Evolutionary conservation across 345 rosid species (phyloP), one percentile per base, ranked within the genome.

Genomic region (Eucalyptus curtisii): DNA sequence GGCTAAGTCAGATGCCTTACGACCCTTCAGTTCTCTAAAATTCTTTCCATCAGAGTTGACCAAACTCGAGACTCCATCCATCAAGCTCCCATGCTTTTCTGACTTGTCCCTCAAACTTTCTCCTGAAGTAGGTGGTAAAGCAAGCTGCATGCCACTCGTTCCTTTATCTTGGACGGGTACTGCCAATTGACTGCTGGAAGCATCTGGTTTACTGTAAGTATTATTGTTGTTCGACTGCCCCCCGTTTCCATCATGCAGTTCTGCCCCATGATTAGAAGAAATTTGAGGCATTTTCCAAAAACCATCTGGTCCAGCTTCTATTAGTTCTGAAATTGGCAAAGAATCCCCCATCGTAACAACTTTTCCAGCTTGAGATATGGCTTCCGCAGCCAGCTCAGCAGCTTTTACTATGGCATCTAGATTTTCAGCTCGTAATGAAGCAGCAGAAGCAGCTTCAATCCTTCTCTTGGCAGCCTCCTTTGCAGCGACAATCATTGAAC

Each of bases 351-450:
- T 93, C 13, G 97, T 94, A 88, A 95, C 98, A 86, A 97, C 94
- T 91, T 93, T 97, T 88, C 99, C 99, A 89, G 99, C 99, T 92
- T 96, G 99, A 64, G 96, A 93, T 59, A 97, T 98, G 50, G 99
- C 99, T 90, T 95, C 99, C 30, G 96, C 97, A 88, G 99, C 99
- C 91, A 97, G 92, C 90, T 96, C 97, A 47, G 99, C 99, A 92
- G 99, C 99, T 91, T 93, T 97, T 48, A 98, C 94, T 88, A 97
- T 92, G 33, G 99, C 96, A 92, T 95, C 96, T 92, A 96, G 92
- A 91, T 97, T 98, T 92, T 98, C 99, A 93, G 99, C 99, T 90
- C 88, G 95, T 94, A 94, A 94, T n/a, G 99, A 90, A 88, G 99
- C 98, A 88, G 96, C 96, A 84, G 99, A 95, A 89, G 98, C 96